Conservation (phyloP, 2,329 filamentous ascomycete species). For the Pezicula neosporulosa region DNA sequence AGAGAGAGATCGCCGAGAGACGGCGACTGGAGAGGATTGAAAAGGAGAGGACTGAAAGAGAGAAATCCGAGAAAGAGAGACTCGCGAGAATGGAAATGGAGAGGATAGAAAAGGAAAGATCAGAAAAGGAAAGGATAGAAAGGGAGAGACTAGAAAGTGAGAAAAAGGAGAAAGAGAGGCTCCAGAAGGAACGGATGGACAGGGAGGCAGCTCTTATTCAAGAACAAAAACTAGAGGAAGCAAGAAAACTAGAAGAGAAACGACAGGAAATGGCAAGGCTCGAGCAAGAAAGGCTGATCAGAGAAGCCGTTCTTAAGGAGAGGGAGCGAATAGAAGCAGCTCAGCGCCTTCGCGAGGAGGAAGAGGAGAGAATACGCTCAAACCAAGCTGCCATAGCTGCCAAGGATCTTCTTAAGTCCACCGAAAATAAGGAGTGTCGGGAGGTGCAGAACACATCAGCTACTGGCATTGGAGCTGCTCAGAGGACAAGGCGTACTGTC, state of each 20-base stretch:
- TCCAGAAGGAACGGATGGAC: constrained; percentile 2
- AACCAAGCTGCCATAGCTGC: too few species aligned
- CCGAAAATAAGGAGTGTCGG: too few species aligned
- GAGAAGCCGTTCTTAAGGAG: too few species aligned
- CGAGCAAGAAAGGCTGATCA: background rate
- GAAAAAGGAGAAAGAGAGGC: constrained; percentile 1
- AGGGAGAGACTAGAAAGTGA: background rate
- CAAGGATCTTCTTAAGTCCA: too few species aligned
- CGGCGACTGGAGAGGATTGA: background rate
- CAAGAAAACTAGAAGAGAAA: background rate
- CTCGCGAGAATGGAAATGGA: background rate
- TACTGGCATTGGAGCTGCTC: too few species aligned
- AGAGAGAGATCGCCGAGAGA: background rate
- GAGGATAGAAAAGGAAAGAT: too few species aligned
- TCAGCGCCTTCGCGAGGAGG: background rate
- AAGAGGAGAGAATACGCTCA: background rate
- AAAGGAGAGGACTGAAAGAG: too few species aligned
- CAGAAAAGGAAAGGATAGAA: background rate
- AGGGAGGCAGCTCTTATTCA: background rate
- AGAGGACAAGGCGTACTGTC: too few species aligned
- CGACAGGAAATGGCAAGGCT: background rate
- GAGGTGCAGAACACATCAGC: too few species aligned
- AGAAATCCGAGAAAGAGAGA: background rate
- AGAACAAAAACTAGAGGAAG: too few species aligned
- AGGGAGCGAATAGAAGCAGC: too few species aligned